Conservation (phyloP, 257 asterid species). For the Voacanga thouarsii region DNA sequence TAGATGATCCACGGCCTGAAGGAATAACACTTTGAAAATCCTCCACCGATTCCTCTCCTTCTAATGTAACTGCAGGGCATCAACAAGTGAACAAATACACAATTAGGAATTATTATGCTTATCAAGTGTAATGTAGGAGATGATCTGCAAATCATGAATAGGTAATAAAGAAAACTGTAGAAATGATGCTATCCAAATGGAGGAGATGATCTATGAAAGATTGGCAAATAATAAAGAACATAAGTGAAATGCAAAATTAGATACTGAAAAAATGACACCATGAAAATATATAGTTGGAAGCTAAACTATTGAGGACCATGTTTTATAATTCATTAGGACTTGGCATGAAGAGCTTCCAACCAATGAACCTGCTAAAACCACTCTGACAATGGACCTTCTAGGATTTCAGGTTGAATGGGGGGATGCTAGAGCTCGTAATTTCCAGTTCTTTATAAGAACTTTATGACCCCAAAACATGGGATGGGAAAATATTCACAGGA, state of each 20-base stretch:
- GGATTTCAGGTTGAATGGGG: background rate
- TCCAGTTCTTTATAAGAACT: background rate
- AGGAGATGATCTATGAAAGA: background rate
- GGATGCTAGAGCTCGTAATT: background rate
- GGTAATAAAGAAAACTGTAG: too few species aligned
- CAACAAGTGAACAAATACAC: background rate
- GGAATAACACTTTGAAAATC: constrained; percentile 65
- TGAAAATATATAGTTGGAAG: background rate
- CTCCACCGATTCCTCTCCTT: constrained; percentile 56
- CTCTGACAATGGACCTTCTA: background rate
- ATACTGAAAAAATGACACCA: background rate
- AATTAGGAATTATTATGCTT: background rate
- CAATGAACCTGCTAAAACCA: background rate
- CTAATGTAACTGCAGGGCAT: constrained; percentile 39
- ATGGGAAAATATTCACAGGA: background rate
- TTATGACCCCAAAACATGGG: background rate
- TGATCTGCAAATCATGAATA: constrained; percentile 1
- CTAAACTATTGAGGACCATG: too few species aligned
- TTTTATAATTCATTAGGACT: too few species aligned
- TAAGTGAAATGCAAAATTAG: background rate
- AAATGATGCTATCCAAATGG: background rate
- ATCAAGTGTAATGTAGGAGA: background rate
- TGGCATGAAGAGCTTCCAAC: background rate
- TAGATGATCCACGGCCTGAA: constrained; percentile 91
- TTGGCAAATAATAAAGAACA: background rate